Conservation (phyloP, 2,329 filamentous ascomycete genomes). For the Apiospora saccharicola region DNA sequence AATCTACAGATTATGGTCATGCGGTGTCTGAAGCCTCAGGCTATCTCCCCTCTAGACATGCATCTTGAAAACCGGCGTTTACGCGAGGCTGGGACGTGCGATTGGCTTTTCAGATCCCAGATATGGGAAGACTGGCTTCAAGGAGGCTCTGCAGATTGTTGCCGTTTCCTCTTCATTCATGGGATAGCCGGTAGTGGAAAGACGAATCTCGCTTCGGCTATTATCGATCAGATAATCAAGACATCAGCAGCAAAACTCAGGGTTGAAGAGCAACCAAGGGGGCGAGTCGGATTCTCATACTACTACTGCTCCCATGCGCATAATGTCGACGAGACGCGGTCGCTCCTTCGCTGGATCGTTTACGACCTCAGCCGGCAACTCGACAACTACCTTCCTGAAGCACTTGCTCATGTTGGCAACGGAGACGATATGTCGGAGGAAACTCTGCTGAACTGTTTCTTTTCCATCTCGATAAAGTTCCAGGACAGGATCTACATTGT, state of each 20-base stretch:
- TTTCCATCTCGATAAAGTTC: no score
- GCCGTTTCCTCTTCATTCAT: slow-evolving; percentile 31
- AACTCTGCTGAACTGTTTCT: slow-evolving; percentile 33
- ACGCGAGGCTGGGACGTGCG: background rate
- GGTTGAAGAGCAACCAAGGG: no score
- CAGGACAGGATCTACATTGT: no score
- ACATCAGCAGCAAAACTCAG: no score
- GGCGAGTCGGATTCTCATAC: no score
- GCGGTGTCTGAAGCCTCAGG: no score
- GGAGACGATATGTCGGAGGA: no score
- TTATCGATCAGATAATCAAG: no score
- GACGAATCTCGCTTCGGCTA: slow-evolving; percentile 38
- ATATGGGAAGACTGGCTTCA: background rate
- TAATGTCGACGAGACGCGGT: slow-evolving; percentile 37
- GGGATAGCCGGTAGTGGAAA: slow-evolving; percentile 38
- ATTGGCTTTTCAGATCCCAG: background rate
- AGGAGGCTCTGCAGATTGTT: background rate
- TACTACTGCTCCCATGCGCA: slow-evolving; percentile 42
- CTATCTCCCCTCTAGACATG: no score
- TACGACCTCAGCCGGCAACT: slow-evolving; percentile 36
- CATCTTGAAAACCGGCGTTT: background rate
- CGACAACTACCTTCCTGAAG: slow-evolving; percentile 30
- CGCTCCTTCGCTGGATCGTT: slow-evolving; percentile 39
- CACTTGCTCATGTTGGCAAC: no score
- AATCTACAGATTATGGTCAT: no score